Base-by-base conservation (phyloP, 805 yeast species). In the Suhomyces canberraensis region DNA sequence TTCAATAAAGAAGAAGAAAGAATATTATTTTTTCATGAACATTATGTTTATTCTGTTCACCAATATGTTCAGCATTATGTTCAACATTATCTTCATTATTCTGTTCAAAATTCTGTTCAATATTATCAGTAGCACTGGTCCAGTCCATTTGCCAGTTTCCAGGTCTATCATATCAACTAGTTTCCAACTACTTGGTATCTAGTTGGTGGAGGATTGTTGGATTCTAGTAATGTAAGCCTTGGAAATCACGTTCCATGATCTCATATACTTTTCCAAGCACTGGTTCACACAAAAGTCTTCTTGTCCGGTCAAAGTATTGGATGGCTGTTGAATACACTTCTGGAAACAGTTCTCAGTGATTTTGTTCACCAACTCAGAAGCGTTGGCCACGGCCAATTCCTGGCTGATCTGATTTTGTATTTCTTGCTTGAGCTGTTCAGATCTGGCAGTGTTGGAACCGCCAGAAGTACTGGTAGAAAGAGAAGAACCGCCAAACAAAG, bases 331-430 rank as follows among this genome's bases (percentile, higher is more conserved):
- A 33, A 86, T 69, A 62, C 97, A 90, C 58, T 79, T 77, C 33
- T 82, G 83, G 59, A 84, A 90, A 60, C 97, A 90, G 68, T 85
- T 84, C 49, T 81, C 89, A 9, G 95, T 82, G 56, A 87, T 75
- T 51, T 86, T 83, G 64, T 81, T 84, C 21, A 89, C 95, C 37
- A 90, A 69, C 52, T 86, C 90, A 2, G 91, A 82, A 24, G 95
- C 96, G 60, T 89, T 86, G 14, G 90, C 93, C n/a, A 87, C 76
- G 2, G 96, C 96, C 44, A 90, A 69, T 55, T 90, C 97, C 58
- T 79, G 84, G 28, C 81, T 71, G 39, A 90, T 79, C 54, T 83
- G 86, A 14, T 71, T 67, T 58, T 85, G 83, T 37, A 88, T 62
- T 52, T 80, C 76, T 18, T 75, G 73, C 53, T 82, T 81, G 41